Evolutionary conservation across 768 basidiomycete species (phyloP), one percentile per base, ranked within the genome.

Genomic region (Lactarius hatsudake): DNA sequence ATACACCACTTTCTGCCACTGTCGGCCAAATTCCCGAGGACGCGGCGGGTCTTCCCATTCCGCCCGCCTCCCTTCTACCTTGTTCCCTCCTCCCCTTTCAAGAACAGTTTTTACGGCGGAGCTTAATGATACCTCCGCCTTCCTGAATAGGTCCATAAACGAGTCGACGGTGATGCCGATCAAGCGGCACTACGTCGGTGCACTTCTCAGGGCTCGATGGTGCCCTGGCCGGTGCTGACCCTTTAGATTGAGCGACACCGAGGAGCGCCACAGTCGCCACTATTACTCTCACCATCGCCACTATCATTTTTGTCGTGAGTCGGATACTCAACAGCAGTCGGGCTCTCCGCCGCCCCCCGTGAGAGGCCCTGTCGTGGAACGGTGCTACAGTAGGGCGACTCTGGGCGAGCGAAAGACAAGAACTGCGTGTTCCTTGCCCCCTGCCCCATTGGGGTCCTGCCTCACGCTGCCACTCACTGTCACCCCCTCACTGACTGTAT

Each of bases 151-250:
- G 78, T 81, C 6, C 78, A 76, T 17, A 79, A 85, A 34, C 28
- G 70, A 73, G 38, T 79, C 81, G 18, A 88, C 87, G 15, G 82
- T 83, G 9, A 88, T 87, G 86, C 74, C 81, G 0, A 79, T 88
- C 71, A 87, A 88, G 72, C 73, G 80, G 67, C 72, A 78, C 58
- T 89, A 81, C 72, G 68, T 74, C 45, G 78, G 81, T 17, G 74
- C 80, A 64, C 73, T 88, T 15, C 56, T 85, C 3, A n/a, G 62
- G 75, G 0, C 72, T 77, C n/a, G 78, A 84, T 0, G 79, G 84
- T n/a, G 87, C 85, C 2, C 18, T 79, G 45, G 2, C 64, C 12
- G 73, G 74, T n/a, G 38, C 5, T 26, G 30, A 76, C 75, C 15
- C 8, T 62, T 36, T 45, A 32, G 48, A 48, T 55, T 8, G 59